These are phyloP conservation scores for Talaromyces wortmannii DNA, from an alignment of 495 filamentous ascomycete genomes.

Conservation along the genomic window DNA sequence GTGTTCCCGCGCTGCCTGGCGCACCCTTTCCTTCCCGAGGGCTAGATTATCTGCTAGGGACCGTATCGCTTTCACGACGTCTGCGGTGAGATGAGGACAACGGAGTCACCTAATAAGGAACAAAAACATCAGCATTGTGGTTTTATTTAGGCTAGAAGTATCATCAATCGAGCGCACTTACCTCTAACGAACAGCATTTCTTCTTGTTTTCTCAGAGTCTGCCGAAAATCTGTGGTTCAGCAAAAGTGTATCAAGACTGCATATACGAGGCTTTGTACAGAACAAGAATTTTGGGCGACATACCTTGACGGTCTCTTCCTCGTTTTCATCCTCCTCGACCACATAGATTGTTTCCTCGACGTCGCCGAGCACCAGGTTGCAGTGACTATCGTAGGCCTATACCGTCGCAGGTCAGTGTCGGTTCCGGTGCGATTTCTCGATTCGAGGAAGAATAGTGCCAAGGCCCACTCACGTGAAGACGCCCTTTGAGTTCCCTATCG, in stretches of 20 bases:
- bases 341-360: constrained; percentile 96
- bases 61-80: constrained; percentile 19
- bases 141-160: neutral
- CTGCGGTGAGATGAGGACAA: constrained; percentile 89
- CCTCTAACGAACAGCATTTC: constrained; percentile 99
- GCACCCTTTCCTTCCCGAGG: neutral
- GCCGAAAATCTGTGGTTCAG: constrained; percentile 8
- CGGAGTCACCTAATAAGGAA: constrained; percentile 68
- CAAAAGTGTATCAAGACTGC: neutral
- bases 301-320: constrained; percentile 65
- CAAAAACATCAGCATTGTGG: neutral
- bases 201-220: constrained; percentile 93
- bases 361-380: constrained; percentile 95
- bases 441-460: neutral
- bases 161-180: constrained; percentile 27
- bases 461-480: constrained; percentile 68
- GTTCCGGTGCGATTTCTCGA: neutral
- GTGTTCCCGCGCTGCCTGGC: neutral
- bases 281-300: constrained; percentile 22
- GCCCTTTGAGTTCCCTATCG: constrained; percentile 90
- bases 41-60: neutral
- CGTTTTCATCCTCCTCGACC: constrained; percentile 76
- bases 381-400: constrained; percentile 97
- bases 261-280: neutral
- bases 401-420: neutral